Conservation (phyloP, 2,329 filamentous ascomycete species). For the Aspergillus ochraceus region DNA sequence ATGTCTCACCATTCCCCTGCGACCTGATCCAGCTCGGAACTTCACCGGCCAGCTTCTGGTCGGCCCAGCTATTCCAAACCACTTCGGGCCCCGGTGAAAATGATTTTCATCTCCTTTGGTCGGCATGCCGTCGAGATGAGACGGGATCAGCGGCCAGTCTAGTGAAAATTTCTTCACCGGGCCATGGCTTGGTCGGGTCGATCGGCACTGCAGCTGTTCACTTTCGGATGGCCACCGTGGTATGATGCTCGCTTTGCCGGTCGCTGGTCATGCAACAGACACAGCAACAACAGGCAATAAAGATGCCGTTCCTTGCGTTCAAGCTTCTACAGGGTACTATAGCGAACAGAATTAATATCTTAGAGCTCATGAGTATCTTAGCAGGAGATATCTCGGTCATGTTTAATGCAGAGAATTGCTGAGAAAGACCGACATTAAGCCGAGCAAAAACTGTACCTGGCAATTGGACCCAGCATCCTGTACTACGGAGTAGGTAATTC, state of each 20-base stretch:
- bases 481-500: no score
- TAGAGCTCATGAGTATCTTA: no score
- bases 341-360: background rate
- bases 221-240: background rate
- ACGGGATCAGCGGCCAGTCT: background rate
- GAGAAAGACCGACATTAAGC: background rate
- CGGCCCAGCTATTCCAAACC: background rate
- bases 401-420: no score
- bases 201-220: background rate
- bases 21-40: conserved; percentile 5
- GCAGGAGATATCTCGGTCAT: no score
- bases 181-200: background rate
- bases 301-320: no score
- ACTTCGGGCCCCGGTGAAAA: conserved; percentile 12
- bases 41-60: conserved; percentile 4
- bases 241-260: background rate
- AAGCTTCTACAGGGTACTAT: background rate
- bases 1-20: background rate
- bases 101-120: background rate
- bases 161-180: background rate
- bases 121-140: conserved; percentile 10
- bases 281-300: background rate
- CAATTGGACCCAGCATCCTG: background rate
- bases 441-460: background rate
- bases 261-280: background rate